Conservation (phyloP, 148 eudicot species). For the Amaranthus palmeri region DNA sequence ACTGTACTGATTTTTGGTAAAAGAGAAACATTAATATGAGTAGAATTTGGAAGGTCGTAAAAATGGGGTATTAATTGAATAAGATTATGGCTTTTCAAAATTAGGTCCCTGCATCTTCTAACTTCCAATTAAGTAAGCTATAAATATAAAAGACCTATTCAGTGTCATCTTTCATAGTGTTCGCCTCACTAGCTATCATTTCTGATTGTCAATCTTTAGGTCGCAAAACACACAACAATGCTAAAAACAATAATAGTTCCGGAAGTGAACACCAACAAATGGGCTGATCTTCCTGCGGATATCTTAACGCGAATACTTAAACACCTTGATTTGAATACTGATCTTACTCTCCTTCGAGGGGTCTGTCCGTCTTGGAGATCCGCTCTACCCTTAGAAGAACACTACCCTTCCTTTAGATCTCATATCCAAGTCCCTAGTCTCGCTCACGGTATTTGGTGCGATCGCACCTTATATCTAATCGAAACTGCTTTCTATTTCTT, state of each 20-base stretch:
- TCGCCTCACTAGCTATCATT: no score
- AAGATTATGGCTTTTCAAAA: no score
- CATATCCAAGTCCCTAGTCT: neutral
- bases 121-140: no score
- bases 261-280: neutral
- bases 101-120: no score
- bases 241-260: neutral
- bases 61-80: no score
- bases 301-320: neutral
- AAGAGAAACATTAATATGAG: no score
- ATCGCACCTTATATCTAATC: neutral
- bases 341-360: neutral
- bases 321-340: neutral
- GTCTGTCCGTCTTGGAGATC: conserved; percentile 11
- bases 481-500: neutral
- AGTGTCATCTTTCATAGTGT: no score
- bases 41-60: no score
- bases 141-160: no score
- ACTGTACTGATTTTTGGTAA: no score
- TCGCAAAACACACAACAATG: neutral
- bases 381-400: neutral
- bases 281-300: conserved; percentile 14
- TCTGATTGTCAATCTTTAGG: neutral
- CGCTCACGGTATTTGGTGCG: neutral
- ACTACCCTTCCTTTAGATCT: neutral